Evolutionary conservation across 805 yeast species (phyloP), one percentile per base, ranked within the genome.

Genomic region (Ogataea chonburiensis): DNA sequence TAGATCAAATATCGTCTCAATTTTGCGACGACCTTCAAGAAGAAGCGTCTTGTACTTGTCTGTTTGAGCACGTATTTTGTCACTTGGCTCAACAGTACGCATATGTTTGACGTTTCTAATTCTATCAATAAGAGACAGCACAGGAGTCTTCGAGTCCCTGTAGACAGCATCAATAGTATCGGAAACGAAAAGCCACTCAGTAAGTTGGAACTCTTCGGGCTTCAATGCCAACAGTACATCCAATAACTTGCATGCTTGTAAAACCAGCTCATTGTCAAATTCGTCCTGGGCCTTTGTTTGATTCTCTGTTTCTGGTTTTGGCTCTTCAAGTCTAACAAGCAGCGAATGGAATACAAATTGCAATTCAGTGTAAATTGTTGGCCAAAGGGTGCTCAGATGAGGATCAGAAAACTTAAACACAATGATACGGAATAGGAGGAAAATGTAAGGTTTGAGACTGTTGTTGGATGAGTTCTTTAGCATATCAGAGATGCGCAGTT

Each of bases 161-260:
- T 50, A 58, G 18, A 59, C 56, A 2, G 61, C 63, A 39, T 61
- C 64, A 1, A 56, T 42, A 4, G 55, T 78, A 49, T 83, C 86
- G 17, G 79, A 70, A 8, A 91, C 74, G 53, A 87, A 93, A 2
- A 93, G 64, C 98, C 98, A 91, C 51, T 87, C 93, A 43, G 75
- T 55, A 58, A 76, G 53, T 60, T 79, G 81, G 67, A 91, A 71
- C 40, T 87, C 95, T 54, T 89, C 97, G 26, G 71, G 70, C 23
- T 79, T 76, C 38, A 88, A 48, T 2, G 82, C 67, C 14, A 91
- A 56, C 15, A 88, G 57, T 19, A 84, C 70, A 54, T 91, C 98
- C 30, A 93, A 64, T 11, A 93, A 63, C 57, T 89, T 91, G 51
- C 87, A 81, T 0, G 82, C 84, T 38, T 75, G 73, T 21, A 81